Conservation (phyloP, 2,329 filamentous ascomycete species). For the Ustulina deusta region DNA sequence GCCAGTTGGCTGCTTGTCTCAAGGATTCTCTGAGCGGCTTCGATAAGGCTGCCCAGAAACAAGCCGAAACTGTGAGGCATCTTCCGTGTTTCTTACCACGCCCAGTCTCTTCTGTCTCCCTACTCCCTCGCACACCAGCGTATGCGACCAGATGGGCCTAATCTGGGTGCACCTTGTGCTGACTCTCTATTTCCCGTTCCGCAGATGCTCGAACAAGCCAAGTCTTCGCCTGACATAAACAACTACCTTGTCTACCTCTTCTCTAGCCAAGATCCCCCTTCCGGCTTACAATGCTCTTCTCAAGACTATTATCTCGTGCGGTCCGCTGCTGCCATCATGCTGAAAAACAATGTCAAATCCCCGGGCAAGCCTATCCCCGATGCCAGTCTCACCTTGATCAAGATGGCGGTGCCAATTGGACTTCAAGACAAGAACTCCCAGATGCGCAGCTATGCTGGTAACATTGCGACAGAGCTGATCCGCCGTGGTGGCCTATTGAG, state of each 20-base stretch:
- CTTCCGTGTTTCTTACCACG: slow-evolving; percentile 29
- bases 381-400: slow-evolving; percentile 79
- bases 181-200: slow-evolving; percentile 34
- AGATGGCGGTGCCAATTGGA: slow-evolving; percentile 79
- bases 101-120: slow-evolving; percentile 30
- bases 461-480: slow-evolving; percentile 93
- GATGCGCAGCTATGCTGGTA: slow-evolving; percentile 90
- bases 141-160: slow-evolving; percentile 9
- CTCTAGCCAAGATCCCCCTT: slow-evolving; percentile 74
- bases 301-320: slow-evolving; percentile 80
- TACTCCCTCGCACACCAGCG: slow-evolving; percentile 40
- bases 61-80: slow-evolving; percentile 82
- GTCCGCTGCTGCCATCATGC: slow-evolving; percentile 89
- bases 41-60: slow-evolving; percentile 83
- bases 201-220: slow-evolving; percentile 94
- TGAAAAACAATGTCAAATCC: slow-evolving; percentile 90
- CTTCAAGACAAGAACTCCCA: slow-evolving; percentile 84
- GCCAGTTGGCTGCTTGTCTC: slow-evolving; percentile 88
- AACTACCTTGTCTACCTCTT: slow-evolving; percentile 97
- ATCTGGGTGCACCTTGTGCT: slow-evolving; percentile 34
- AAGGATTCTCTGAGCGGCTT: slow-evolving; percentile 91
- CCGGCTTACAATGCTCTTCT: slow-evolving; percentile 68
- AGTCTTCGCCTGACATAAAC: slow-evolving; percentile 89
- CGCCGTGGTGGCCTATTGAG: slow-evolving; percentile 84
- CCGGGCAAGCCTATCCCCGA: slow-evolving; percentile 82